Percentiles rank a stretch among this genome's conserved stretches.
Evolutionary conservation across 345 rosid species (phyloP).

Genomic region (Ailanthus altissimus): DNA sequence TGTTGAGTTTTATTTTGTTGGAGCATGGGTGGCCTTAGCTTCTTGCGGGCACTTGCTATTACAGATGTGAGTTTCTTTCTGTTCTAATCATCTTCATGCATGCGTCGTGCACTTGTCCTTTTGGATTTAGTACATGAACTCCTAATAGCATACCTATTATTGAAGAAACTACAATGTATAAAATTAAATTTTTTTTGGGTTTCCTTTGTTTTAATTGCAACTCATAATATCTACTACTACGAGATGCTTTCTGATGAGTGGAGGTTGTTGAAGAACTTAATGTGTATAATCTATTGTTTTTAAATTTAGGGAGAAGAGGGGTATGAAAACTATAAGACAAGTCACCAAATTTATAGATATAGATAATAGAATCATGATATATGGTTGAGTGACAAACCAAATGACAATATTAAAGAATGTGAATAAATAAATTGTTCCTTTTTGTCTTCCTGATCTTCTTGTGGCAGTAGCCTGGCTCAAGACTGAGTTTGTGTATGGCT

Average conservation of each 20-base stretch:
- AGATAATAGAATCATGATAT: background rate
- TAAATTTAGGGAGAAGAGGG: background rate
- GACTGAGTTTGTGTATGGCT: background rate
- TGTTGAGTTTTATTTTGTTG: conserved; percentile 66
- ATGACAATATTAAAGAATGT: background rate
- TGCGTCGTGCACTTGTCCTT: background rate
- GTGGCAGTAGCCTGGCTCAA: background rate
- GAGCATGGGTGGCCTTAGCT: conserved; percentile 69
- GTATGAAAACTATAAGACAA: background rate
- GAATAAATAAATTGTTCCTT: background rate
- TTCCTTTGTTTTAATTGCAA: too few relatives aligned
- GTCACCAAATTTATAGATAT: background rate
- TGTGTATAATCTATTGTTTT: background rate
- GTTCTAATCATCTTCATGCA: background rate
- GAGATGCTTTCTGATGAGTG: background rate
- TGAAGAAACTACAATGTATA: background rate
- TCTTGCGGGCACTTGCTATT: conserved; percentile 66
- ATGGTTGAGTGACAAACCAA: background rate
- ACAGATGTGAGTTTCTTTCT: conserved; percentile 50
- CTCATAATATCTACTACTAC: background rate
- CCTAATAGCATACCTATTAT: background rate
- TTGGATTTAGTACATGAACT: too few relatives aligned
- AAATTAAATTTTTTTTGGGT: too few relatives aligned
- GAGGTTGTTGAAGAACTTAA: background rate
- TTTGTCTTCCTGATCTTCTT: background rate